A percentile compares a stretch with the other conserved stretches of the same genome.
phyloP scores from a whole-genome alignment of 768 basidiomycete genomes.

The Podaxis rugospora region DNA sequence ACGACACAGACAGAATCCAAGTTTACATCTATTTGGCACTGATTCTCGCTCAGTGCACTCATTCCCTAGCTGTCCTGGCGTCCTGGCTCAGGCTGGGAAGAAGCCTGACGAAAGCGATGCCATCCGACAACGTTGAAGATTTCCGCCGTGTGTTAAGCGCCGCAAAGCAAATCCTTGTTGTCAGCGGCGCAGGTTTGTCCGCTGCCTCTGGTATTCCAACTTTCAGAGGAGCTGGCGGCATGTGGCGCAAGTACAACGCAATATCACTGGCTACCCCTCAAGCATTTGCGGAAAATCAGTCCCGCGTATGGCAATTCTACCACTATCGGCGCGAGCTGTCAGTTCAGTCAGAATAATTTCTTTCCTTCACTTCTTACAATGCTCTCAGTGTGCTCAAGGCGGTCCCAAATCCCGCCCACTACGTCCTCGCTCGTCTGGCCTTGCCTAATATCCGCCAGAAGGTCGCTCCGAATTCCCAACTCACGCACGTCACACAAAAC shows the following conservation, averaged over 20 bases:
- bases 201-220: constrained; percentile 34
- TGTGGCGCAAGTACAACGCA: constrained; percentile 49
- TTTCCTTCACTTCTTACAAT: constrained; percentile 6
- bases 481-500: constrained; percentile 57
- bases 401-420: constrained; percentile 54
- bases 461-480: constrained; percentile 38
- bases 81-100: too few relatives aligned
- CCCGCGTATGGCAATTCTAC: constrained; percentile 61
- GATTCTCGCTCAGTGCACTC: too few relatives aligned
- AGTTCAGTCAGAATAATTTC: constrained; percentile 11
- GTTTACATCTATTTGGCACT: too few relatives aligned
- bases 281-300: constrained; percentile 44
- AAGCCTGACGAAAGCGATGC: too few relatives aligned
- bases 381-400: constrained; percentile 39
- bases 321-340: constrained; percentile 55
- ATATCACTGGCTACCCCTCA: constrained; percentile 49
- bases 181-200: neutral
- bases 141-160: neutral
- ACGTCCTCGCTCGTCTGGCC: constrained; percentile 42
- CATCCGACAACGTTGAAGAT: neutral
- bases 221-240: constrained; percentile 46
- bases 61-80: too few relatives aligned
- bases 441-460: constrained; percentile 30
- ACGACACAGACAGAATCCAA: too few relatives aligned
- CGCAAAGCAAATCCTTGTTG: neutral